phyloP scores from a whole-genome alignment of 2,329 filamentous ascomycete genomes.

The Beauveria medogensis region DNA sequence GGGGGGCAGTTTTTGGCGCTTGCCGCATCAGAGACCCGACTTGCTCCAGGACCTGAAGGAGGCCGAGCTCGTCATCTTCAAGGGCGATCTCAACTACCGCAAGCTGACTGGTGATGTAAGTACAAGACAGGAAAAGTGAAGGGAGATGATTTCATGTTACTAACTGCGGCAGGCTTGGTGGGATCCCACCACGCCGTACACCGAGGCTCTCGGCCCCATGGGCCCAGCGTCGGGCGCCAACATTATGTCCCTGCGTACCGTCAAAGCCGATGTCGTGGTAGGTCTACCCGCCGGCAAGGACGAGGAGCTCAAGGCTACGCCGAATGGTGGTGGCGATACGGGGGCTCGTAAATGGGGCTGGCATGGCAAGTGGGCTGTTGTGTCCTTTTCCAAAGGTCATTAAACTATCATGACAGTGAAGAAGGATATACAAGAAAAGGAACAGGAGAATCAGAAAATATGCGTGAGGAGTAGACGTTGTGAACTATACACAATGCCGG shows the following conservation, averaged over 20 bases:
- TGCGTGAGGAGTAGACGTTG: not conserved
- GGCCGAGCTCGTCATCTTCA: conserved; percentile 88
- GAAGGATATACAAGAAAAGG: not conserved
- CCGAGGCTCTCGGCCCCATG: conserved; percentile 75
- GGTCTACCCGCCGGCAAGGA: conserved; percentile 77
- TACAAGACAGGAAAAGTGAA: conserved; percentile 13
- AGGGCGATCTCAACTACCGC: conserved; percentile 93
- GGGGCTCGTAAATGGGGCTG: conserved; percentile 81
- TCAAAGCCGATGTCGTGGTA: conserved; percentile 94
- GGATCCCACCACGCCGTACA: conserved; percentile 82
- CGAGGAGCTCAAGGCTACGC: conserved; percentile 62
- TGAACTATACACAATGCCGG: not conserved
- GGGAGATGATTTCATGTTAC: not conserved
- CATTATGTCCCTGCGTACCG: conserved; percentile 79
- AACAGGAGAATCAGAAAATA: not conserved
- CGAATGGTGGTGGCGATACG: conserved; percentile 63
- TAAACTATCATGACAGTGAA: conserved; percentile 12
- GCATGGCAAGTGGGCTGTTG: conserved; percentile 95
- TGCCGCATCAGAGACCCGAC: conserved; percentile 60
- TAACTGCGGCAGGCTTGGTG: conserved; percentile 40
- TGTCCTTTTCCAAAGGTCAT: conserved; percentile 40
- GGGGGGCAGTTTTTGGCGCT: conserved; percentile 77
- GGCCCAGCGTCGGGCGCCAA: conserved; percentile 77
- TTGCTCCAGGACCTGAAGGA: conserved; percentile 71
- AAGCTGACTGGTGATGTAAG: conserved; percentile 85